Base-by-base conservation (phyloP, 768 basidiomycete genomes). In the Termitomyces sp. region DNA sequence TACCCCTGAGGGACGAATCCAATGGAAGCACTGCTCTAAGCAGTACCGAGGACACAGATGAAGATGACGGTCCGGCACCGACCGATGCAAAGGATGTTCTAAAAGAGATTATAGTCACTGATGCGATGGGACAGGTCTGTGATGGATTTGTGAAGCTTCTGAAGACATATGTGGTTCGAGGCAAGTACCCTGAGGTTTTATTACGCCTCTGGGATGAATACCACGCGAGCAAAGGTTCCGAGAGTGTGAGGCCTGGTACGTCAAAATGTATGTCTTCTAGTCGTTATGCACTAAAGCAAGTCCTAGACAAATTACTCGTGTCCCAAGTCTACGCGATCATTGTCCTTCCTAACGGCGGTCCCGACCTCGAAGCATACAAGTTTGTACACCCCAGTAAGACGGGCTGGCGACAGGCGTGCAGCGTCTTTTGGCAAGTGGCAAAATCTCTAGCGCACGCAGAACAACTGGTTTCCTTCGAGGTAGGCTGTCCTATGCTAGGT, bases 181-280 rank as follows among this genome's bases (percentile, higher is more conserved):
- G 97, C 15, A 76, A 73, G 57, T 99, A 99, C 68, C 94, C 96
- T 0, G 79, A 84, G 20, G 68, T 81, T 47, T 75, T 99, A 42
- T 77, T 98, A 39, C 77, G 82, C 29, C 74, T 90, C 20, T 99
- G 97, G 97, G 96, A 98, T 66, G 82, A 82, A 50, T 99, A 87
- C 69, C 81, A 87, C 53, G 70, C 80, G 33, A 69, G 71, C n/a
- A 88, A 88, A 58, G 89, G 90, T 1, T 90, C 90, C 0, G 87
- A 95, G 62, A 91, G 88, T 66, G 77, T 90, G 57, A 80, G 96
- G 53, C 97, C 96, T 61, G 87, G 94, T 93, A 65, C 60, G 65
- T 55, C 20, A 41, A 61, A 51, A 20, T 26, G 18, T 58, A 39
- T 15, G 29, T 46, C 29, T 39, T 31, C 18, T 13, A 20, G 3